These are phyloP conservation scores for sorghum (Sorghum bicolor) DNA, from an alignment of 176 grass and related monocot genomes.

Conservation along the genomic window Sorghum_bicolor_NCBIv3 NC_012876.2:721501-722000, in stretches of 20 bases:
- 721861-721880: slow-evolving; percentile 57
- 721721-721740: slow-evolving; percentile 46
- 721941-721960: too few relatives aligned
- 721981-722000: slow-evolving; percentile 58
- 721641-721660: slow-evolving; percentile 62
- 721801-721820: slow-evolving; percentile 65
- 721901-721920: background rate
- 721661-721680: slow-evolving; percentile 72
- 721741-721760: slow-evolving; percentile 64
- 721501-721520: background rate
- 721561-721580: background rate
- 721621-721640: background rate
- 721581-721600: background rate
- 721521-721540: background rate
- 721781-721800: slow-evolving; percentile 69
- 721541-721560: background rate
- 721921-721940: background rate
- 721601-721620: background rate
- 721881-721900: slow-evolving; percentile 38
- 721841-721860: slow-evolving; percentile 51
- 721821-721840: slow-evolving; percentile 45
- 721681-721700: slow-evolving; percentile 57
- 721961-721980: slow-evolving; percentile 41
- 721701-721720: slow-evolving; percentile 44
- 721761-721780: slow-evolving; percentile 75